Percentiles rank a stretch among this genome's conserved stretches.
Conservation (phyloP, 2,329 filamentous ascomycete genomes). For the Lachnellula occidentalis region DNA sequence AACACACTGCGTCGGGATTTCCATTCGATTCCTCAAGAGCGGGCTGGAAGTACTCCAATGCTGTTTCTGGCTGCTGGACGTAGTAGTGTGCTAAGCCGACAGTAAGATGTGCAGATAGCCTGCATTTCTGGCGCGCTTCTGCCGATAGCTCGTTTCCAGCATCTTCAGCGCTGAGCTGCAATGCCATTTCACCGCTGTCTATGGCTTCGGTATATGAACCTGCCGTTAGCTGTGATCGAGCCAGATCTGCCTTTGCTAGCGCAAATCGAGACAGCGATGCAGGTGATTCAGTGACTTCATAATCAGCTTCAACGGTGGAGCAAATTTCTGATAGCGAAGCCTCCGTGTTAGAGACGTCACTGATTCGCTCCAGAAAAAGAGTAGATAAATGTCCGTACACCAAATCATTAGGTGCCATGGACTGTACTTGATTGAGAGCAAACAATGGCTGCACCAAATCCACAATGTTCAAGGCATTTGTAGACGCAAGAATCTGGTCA, state of each 20-base stretch:
- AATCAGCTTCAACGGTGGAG: slow-evolving; percentile 67
- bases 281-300: slow-evolving; percentile 75
- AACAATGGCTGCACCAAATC: slow-evolving; percentile 83
- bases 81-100: slow-evolving; percentile 80
- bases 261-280: slow-evolving; percentile 71
- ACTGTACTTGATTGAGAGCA: slow-evolving; percentile 74
- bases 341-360: slow-evolving; percentile 61
- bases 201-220: slow-evolving; percentile 62
- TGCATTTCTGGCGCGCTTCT: slow-evolving; percentile 62
- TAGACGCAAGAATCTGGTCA: slow-evolving; percentile 64
- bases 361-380: slow-evolving; percentile 75
- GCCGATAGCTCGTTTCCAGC: slow-evolving; percentile 59
- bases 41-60: slow-evolving; percentile 73
- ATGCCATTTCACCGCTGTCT: slow-evolving; percentile 73
- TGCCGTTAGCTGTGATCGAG: slow-evolving; percentile 72
- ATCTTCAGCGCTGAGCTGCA: slow-evolving; percentile 72
- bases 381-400: slow-evolving; percentile 72
- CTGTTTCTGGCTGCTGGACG: slow-evolving; percentile 55
- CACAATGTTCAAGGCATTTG: slow-evolving; percentile 45
- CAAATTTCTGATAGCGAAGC: slow-evolving; percentile 62
- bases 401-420: slow-evolving; percentile 64
- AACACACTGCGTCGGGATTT: slow-evolving; percentile 78
- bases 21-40: slow-evolving; percentile 71
- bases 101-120: slow-evolving; percentile 80
- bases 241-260: slow-evolving; percentile 79